Evolutionary conservation across 2,329 filamentous ascomycete species (phyloP).

Genomic region (Trichoderma lentiforme): DNA sequence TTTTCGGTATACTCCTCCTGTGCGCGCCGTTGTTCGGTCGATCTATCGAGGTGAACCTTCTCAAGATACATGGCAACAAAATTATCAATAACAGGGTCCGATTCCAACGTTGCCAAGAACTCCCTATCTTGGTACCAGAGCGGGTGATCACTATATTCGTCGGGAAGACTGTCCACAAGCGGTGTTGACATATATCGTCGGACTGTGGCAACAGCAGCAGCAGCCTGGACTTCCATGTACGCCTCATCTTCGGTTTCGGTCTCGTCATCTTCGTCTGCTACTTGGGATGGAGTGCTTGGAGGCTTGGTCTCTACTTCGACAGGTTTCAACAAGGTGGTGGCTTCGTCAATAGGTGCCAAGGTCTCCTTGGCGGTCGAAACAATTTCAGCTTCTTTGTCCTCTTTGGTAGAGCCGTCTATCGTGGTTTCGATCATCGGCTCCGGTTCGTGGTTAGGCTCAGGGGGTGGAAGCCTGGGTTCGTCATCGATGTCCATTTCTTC

Average conservation of each 20-base stretch:
- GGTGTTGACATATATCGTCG: constrained; percentile 53
- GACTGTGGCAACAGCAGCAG: constrained; percentile 24
- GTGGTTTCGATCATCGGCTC: not conserved
- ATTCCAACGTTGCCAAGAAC: constrained; percentile 42
- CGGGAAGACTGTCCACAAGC: constrained; percentile 51
- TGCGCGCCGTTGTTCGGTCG: constrained; percentile 37
- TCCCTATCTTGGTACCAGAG: constrained; percentile 48
- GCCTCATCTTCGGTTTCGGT: constrained; percentile 55
- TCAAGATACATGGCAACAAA: constrained; percentile 47
- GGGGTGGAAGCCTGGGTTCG: not conserved
- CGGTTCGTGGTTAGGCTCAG: not conserved
- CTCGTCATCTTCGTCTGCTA: constrained; percentile 49
- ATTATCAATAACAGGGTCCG: constrained; percentile 38
- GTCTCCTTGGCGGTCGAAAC: not conserved
- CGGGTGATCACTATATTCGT: constrained; percentile 39
- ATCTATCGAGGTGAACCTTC: constrained; percentile 38
- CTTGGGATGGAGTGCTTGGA: constrained; percentile 48
- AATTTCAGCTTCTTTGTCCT: not conserved
- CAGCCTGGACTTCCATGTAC: constrained; percentile 46
- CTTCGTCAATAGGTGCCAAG: not conserved
- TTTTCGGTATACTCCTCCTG: constrained; percentile 44
- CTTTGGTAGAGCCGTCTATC: not conserved
- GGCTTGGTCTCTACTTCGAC: constrained; percentile 33
- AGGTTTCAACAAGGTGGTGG: constrained; percentile 26
- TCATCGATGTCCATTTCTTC: constrained; percentile 43